Percentiles rank a stretch among this genome's conserved stretches.
These are phyloP conservation scores for Forsythia viridissima DNA, from an alignment of 257 asterid species.

Conservation along the genomic window DNA sequence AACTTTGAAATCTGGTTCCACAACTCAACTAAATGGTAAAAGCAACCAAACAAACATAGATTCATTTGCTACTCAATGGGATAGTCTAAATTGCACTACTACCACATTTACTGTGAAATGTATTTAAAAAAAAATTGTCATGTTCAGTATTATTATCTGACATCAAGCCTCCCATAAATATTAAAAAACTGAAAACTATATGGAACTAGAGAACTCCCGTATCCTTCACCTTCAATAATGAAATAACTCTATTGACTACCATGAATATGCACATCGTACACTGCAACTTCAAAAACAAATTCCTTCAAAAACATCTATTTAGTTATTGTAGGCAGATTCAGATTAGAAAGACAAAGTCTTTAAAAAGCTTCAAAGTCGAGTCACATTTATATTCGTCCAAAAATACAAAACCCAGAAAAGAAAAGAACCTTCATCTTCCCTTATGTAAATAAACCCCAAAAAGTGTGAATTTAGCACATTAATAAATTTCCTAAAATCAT, in stretches of 20 bases:
- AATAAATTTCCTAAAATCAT: neutral
- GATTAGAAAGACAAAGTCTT: too few relatives aligned
- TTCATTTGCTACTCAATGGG: constrained; percentile 7
- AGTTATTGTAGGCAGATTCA: neutral
- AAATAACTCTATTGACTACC: neutral
- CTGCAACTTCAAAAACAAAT: neutral
- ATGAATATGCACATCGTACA: neutral
- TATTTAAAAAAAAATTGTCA: neutral
- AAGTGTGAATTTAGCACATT: too few relatives aligned
- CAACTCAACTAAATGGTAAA: neutral
- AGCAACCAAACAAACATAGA: neutral
- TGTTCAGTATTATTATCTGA: neutral
- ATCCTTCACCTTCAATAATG: neutral
- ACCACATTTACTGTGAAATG: neutral
- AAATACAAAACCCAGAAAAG: neutral
- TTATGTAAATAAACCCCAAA: too few relatives aligned
- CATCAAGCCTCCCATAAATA: neutral
- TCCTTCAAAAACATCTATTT: neutral
- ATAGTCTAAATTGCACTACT: neutral
- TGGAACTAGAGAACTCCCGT: neutral
- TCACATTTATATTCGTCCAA: neutral
- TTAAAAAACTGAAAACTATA: neutral
- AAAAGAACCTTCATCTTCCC: neutral
- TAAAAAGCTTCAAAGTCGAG: neutral
- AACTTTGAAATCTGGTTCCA: neutral